Conservation (phyloP, 2,329 filamentous ascomycete genomes). For the Didymella lethalis region DNA sequence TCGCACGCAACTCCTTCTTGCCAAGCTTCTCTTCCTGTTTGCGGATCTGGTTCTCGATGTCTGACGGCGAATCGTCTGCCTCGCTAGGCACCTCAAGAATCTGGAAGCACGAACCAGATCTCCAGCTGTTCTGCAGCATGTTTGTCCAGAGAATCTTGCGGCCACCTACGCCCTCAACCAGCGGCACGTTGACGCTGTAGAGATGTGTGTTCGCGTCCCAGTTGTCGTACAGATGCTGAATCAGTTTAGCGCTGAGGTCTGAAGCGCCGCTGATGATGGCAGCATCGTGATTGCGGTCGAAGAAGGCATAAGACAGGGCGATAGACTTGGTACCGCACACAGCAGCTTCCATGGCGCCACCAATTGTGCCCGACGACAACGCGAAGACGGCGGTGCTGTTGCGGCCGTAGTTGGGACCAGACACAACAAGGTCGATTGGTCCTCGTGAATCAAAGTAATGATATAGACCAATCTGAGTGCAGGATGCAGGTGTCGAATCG, state of each 20-base stretch:
- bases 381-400: constrained; percentile 61
- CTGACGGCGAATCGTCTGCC: constrained; percentile 65
- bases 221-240: constrained; percentile 78
- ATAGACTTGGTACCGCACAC: constrained; percentile 66
- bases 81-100: constrained; percentile 73
- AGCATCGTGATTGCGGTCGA: constrained; percentile 82
- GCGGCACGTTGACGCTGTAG: constrained; percentile 91
- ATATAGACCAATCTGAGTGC: constrained; percentile 59
- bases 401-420: constrained; percentile 60
- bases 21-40: constrained; percentile 64
- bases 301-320: constrained; percentile 90
- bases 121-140: constrained; percentile 93
- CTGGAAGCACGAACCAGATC: constrained; percentile 82
- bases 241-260: constrained; percentile 74
- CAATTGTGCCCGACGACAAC: constrained; percentile 59
- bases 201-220: constrained; percentile 78
- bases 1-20: constrained; percentile 48
- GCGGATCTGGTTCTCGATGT: constrained; percentile 77
- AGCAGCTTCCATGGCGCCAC: constrained; percentile 59
- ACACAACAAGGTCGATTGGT: constrained; percentile 58
- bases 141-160: constrained; percentile 81
- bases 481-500: constrained; percentile 59
- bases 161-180: constrained; percentile 76
- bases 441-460: constrained; percentile 56
- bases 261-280: constrained; percentile 80